Evolutionary conservation across 257 asterid genomes (phyloP).

Genomic region (Scutellaria galericulata): DNA sequence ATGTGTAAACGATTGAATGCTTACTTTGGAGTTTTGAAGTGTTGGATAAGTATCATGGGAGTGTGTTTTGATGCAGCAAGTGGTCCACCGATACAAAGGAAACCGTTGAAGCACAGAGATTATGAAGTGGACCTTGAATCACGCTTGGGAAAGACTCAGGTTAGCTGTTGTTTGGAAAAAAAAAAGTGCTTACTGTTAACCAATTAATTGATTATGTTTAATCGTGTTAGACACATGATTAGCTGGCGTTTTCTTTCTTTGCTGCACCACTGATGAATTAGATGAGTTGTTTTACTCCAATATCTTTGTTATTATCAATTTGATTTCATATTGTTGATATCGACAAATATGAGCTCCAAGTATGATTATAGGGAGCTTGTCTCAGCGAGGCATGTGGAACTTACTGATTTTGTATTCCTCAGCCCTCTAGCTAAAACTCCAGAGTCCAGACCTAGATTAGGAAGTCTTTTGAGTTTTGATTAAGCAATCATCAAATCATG

Average conservation of each 20-base stretch:
- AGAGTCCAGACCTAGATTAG: not conserved
- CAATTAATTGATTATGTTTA: slow-evolving; percentile 24
- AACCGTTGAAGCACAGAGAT: slow-evolving; percentile 97
- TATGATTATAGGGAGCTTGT: slow-evolving; percentile 3
- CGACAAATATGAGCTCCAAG: slow-evolving; percentile 10
- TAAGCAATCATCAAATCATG: not conserved
- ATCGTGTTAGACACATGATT: not conserved
- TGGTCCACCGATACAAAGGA: slow-evolving; percentile 91
- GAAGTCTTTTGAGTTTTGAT: not conserved
- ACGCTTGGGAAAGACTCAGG: slow-evolving; percentile 98
- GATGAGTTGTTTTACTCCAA: slow-evolving; percentile 17
- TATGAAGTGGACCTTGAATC: slow-evolving; percentile 98
- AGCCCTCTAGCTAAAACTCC: slow-evolving; percentile 19
- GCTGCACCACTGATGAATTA: slow-evolving; percentile 21
- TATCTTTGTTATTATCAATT: not conserved
- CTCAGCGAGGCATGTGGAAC: slow-evolving; percentile 10
- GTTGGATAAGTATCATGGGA: slow-evolving; percentile 9
- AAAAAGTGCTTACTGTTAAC: slow-evolving; percentile 8
- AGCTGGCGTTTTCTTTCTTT: not conserved
- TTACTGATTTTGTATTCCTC: slow-evolving; percentile 10
- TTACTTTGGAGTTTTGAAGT: slow-evolving; percentile 18
- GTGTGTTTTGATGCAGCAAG: slow-evolving; percentile 62
- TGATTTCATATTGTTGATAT: slow-evolving; percentile 4
- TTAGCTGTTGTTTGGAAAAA: slow-evolving; percentile 32
- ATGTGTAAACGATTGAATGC: slow-evolving; percentile 22